Base-by-base conservation (phyloP, 441 rosid genomes). In the Arabidopsis lyrata region DNA sequence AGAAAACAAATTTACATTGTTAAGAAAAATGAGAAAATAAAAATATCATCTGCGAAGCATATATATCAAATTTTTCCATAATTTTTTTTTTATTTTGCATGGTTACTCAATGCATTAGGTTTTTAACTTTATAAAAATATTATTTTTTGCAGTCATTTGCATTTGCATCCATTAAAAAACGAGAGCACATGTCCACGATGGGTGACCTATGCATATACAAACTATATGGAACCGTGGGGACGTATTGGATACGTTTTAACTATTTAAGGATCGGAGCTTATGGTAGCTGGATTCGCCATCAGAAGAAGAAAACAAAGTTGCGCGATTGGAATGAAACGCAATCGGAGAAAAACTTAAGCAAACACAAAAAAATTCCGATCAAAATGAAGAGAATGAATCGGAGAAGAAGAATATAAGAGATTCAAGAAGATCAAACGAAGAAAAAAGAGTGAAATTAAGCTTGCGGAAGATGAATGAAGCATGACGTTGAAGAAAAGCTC, bases 181-280 rank as follows among this genome's bases (percentile, higher is more conserved):
- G 61, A 63, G 54, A 38, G 62, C 79, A 63, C 79, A 70, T 76
- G 75, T 38, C 54, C 66, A 48, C 67, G 59, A 48, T 47, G 70
- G 15, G 75, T 63, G 70, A 11, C 48, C 32, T 69, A 69, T 55
- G 61, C 79, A 63, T 76, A 70, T 63, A 57, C 66, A 69, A 69
- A 68, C 74, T 45, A 38, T 47, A 76, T 69, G 70, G 54, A 62
- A 32, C 34, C 45, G 52, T 68, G 52, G 55, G 41, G 79, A 65
- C 71, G 29, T 49, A 63, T 76, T 47, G 56, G 48, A 55, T 70
- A 48, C 55, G 53, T 63, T 76, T 68, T 54, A 14, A 63, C 60
- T 69, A n/a, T n/a, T n/a, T 22, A 22, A 22, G 22, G 22, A 22
- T 22, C 22, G 22, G 22, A 22, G 22, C 22, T 22, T 22, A 22